Conservation (phyloP, 805 yeast genomes). For the Schwanniomyces polymorphus region DNA sequence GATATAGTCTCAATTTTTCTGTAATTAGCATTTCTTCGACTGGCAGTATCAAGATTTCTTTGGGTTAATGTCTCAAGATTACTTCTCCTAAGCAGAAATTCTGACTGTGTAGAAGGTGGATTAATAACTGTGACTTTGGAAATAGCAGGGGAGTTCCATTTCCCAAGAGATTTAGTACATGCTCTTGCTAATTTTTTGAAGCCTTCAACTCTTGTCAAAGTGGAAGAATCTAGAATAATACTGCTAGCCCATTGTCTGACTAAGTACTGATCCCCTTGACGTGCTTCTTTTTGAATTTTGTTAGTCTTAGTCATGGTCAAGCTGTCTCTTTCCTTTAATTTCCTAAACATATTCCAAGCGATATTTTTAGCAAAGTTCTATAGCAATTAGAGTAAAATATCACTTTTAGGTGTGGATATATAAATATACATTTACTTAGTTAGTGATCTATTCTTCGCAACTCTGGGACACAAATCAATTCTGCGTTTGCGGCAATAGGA, state of each 20-base stretch:
- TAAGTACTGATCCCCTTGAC: background rate
- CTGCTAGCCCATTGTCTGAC: background rate
- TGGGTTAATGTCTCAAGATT: background rate
- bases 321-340: background rate
- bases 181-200: constrained; percentile 8
- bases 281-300: background rate
- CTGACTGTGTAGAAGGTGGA: background rate
- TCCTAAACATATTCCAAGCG: background rate
- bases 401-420: background rate
- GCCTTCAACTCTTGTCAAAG: constrained; percentile 2
- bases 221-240: background rate
- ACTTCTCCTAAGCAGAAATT: background rate
- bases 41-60: background rate
- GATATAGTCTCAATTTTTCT: no score
- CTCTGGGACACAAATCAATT: background rate
- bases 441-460: background rate
- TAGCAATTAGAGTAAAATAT: background rate
- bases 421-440: background rate
- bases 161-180: constrained; percentile 5
- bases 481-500: background rate
- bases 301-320: background rate
- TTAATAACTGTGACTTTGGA: background rate
- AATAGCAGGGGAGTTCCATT: constrained; percentile 5
- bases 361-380: background rate
- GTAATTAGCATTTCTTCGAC: no score